Evolutionary conservation across 495 filamentous ascomycete species (phyloP).

Genomic region (Barbatosphaeria neglecta): DNA sequence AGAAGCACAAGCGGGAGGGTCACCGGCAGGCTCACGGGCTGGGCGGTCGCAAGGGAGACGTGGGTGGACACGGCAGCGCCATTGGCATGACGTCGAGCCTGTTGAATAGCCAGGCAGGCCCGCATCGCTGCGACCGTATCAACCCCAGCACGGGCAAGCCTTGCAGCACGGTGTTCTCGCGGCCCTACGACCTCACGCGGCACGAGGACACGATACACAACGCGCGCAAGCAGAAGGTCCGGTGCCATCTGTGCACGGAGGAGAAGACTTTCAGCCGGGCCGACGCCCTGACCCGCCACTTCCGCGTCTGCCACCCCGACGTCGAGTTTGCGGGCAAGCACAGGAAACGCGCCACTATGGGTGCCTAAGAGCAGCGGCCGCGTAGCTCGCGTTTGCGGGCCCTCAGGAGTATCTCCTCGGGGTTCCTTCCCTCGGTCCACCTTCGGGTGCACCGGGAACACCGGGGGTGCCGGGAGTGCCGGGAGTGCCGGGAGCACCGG

Average conservation of each 20-base stretch:
- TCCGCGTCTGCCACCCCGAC: slow-evolving; percentile 81
- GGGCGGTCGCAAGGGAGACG: slow-evolving; percentile 11
- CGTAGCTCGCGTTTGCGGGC: no score
- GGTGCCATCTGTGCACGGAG: slow-evolving; percentile 88
- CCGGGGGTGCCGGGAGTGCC: no score
- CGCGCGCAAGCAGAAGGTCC: slow-evolving; percentile 85
- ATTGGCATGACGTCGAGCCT: slow-evolving; percentile 14
- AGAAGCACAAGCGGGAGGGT: slow-evolving; percentile 91
- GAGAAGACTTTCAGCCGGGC: slow-evolving; percentile 94
- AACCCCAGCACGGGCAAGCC: slow-evolving; percentile 95
- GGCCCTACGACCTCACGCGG: slow-evolving; percentile 94
- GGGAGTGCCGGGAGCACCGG: no score
- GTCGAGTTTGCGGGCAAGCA: slow-evolving; percentile 68
- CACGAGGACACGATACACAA: slow-evolving; percentile 99
- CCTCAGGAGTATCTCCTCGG: no score
- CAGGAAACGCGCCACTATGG: slow-evolving; percentile 24
- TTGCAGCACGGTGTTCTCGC: slow-evolving; percentile 90
- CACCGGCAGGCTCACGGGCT: slow-evolving; percentile 56
- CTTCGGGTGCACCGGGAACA: no score
- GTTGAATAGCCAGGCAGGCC: slow-evolving; percentile 60
- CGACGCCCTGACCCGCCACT: slow-evolving; percentile 83
- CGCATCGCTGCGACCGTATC: slow-evolving; percentile 80
- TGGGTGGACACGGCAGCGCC: no score
- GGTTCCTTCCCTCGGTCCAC: no score
- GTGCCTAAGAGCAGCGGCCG: no score